phyloP scores from a whole-genome alignment of 345 rosid genomes.

The Carallia brachiata region DNA sequence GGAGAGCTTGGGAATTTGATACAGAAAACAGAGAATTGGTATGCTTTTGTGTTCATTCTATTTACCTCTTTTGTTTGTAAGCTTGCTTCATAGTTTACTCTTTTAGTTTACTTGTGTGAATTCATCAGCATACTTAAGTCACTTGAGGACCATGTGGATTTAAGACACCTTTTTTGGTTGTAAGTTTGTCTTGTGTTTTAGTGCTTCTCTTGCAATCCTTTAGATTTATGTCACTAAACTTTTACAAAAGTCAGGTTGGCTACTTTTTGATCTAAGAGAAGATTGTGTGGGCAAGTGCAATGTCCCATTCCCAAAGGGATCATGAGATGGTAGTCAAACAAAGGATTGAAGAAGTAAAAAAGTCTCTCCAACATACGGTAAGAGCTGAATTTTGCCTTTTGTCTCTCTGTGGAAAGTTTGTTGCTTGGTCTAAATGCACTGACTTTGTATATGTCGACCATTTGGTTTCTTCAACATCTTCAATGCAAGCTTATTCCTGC shows the following conservation, averaged over 20 bases:
- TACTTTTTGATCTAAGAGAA: slow-evolving; percentile 21
- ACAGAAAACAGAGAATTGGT: not conserved
- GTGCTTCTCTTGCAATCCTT: not conserved
- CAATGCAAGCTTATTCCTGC: not conserved
- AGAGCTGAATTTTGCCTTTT: not conserved
- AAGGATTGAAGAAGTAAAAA: slow-evolving; percentile 3
- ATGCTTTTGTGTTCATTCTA: not conserved
- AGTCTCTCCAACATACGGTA: not conserved
- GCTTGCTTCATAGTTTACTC: no score
- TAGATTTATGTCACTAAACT: not conserved
- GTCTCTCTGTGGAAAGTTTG: not conserved
- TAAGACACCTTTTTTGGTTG: not conserved
- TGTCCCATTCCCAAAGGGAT: slow-evolving; percentile 8
- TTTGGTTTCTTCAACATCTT: not conserved
- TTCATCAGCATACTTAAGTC: no score
- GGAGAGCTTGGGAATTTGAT: slow-evolving; percentile 17
- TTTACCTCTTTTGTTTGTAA: no score
- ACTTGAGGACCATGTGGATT: no score
- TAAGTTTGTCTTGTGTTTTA: not conserved
- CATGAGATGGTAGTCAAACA: slow-evolving; percentile 11
- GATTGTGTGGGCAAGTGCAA: slow-evolving; percentile 15
- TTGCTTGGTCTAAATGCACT: not conserved
- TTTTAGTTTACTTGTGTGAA: no score
- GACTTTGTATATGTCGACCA: not conserved
- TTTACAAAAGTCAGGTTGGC: slow-evolving; percentile 16